A percentile compares a stretch with the other conserved stretches of the same genome.
These are phyloP conservation scores for Triticum turgidum DNA, from an alignment of 176 grass and related monocot genomes.

Conservation along the genomic window DNA sequence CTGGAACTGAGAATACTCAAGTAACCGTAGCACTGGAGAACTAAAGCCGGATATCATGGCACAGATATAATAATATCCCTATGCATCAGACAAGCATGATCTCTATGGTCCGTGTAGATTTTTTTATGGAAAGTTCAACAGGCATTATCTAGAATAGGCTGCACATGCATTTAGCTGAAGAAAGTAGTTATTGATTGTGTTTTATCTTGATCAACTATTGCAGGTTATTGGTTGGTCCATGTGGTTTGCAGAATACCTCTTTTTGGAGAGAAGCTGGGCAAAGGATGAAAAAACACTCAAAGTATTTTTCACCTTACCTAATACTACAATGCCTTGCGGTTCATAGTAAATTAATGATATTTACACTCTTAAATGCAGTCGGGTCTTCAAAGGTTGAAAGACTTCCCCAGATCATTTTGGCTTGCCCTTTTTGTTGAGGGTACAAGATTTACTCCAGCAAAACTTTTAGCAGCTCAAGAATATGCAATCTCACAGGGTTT, in stretches of 20 bases:
- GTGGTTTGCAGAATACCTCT: slow-evolving; percentile 25
- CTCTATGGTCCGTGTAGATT: not conserved
- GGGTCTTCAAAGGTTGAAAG: slow-evolving; percentile 73
- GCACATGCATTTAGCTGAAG: not conserved
- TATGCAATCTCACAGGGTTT: slow-evolving; percentile 82
- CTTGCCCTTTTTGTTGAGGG: slow-evolving; percentile 77
- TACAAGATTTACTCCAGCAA: slow-evolving; percentile 22
- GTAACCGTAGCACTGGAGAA: not conserved
- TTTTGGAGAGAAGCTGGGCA: slow-evolving; percentile 28
- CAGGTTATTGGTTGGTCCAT: slow-evolving; percentile 28
- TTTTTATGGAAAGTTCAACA: not conserved
- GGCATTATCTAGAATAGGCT: not conserved
- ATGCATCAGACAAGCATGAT: not conserved
- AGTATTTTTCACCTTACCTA: slow-evolving; percentile 7
- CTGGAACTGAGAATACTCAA: not conserved
- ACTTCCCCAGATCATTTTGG: slow-evolving; percentile 97
- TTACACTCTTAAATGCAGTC: slow-evolving; percentile 36
- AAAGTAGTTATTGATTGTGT: not conserved
- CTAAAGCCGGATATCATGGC: not conserved
- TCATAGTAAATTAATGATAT: slow-evolving; percentile 3
- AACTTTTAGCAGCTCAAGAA: slow-evolving; percentile 72
- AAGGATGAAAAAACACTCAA: slow-evolving; percentile 28
- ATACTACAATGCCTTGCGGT: slow-evolving; percentile 1
- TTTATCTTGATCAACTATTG: not conserved
- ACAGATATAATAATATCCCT: not conserved